Base-by-base conservation (phyloP, 768 basidiomycete species). In the Dentipellis sp. region DNA sequence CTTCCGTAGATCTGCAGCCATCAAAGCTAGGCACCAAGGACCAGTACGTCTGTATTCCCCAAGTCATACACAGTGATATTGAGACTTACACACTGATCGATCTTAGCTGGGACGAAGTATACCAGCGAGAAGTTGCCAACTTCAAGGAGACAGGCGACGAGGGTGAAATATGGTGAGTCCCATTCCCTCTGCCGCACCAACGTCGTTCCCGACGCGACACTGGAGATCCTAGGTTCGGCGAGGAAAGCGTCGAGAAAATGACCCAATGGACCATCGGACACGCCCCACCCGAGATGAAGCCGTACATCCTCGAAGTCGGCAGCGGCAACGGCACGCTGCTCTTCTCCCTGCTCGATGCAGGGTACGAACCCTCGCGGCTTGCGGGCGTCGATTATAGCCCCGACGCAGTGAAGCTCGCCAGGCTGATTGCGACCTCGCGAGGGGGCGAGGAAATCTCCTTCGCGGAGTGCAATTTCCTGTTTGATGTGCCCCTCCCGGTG, bases 21-120 rank as follows among this genome's bases (percentile, higher is more conserved):
- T 91, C 91, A 2, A 81, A 80, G 56, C 79, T 93, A 3, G 91
- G 91, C 40, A 88, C 84, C 0, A 91, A 86, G 70, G 77, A 82
- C 59, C 80, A 92, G 90, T 91, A 68, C 69, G 84, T 56, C 10
- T 19, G n/a, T 14, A n/a, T 1, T 37, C 42, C 29, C 3, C 29
- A 17, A 12, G 35, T 4, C 12, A 19, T 45, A 38, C 14, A 17
- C 38, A n/a, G 3, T 23, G 19, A 22, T 6, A 7, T 21, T 11
- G 12, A 19, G 10, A 11, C 10, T 37, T 45, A 46, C 11, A 29
- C 29, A 3, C 17, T 29, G 3, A 56, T 50, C 36, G 34, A 37
- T 23, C n/a, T 57, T 60, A 91, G 89, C 67, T 92, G 91, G 91
- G 87, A 92, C 64, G 62, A 73, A 45, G 83, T 88, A 8, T 93